Evolutionary conservation across 352 stramenopile genomes (phyloP), one percentile per base, ranked within the genome.

Genomic region (Globisporangium spinosum): DNA sequence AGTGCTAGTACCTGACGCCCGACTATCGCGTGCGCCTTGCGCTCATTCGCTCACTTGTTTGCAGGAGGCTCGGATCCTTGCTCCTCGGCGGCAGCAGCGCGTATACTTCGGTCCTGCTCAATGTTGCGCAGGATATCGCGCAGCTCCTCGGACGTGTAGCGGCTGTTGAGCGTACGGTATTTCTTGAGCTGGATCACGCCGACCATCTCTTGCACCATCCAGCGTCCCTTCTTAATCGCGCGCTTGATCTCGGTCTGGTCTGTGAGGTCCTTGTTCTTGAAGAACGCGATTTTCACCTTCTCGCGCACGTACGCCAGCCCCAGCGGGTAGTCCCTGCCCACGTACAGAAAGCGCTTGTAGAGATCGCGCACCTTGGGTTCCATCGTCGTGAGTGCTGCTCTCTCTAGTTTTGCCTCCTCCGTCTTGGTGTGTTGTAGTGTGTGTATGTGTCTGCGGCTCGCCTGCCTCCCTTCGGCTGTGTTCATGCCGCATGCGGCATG

Each of bases 161-260:
- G 78, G 64, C 77, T 82, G 64, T 98, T 97, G 72, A 99, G 88
- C 56, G 94, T 89, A 60, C 97, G 84, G 75, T 99, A 99, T 73
- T 99, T 99, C 71, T 98, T 98, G 32, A 99, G 79, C 81, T 98
- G 89, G 73, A 98, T 98, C 17, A 98, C 90, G n/a, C 89, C 97
- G 58, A 98, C 85, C 83, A 99, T 96, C 76, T 99, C 97, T 54
- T 93, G 77, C 49, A 98, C 89, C 84, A 97, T 97, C 78, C 93
- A 98, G 70, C 97, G 75, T 15, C 97, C 97, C 54, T 84, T 87
- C 55, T 89, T 89, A 43, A 99, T 90, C n/a, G 94, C 93, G 94
- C 59, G 99, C 78, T 71, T 71, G 40, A 67, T 51, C 43, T 71
- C 59, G 22, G 64, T 65, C 15, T 90, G 72, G 60, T 93, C 82